Base-by-base conservation (phyloP, 805 yeast species). In the Ogataea methylovora region DNA sequence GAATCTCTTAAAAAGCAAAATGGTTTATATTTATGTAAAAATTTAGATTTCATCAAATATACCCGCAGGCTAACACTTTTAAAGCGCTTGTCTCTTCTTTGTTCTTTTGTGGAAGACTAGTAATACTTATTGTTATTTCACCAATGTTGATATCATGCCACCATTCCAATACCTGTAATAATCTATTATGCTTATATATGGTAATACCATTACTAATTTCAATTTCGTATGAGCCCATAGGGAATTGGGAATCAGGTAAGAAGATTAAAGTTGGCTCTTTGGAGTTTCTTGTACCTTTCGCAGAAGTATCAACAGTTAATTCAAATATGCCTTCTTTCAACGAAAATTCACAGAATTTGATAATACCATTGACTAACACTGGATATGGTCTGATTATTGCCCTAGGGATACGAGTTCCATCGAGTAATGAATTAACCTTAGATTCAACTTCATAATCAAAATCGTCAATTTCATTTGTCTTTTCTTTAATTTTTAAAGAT, bases 311-410 rank as follows among this genome's bases (percentile, higher is more conserved):
- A 12, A 87, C 51, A 9, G 67, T 64, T 37, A 85, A 54, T 0
- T 52, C 49, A 51, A 75, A 85, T 20, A 50, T 56, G 15, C 63
- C 61, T 4, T 58, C 52, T 28, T 58, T 56, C 33, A 83, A 44
- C 39, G 83, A 78, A 53, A 87, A 87, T 33, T 68, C 76, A 12
- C 79, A 71, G 14, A 59, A 54, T 5, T 50, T 50, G 11, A 82
- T 67, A 1, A 47, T 46, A 2, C 97, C 97, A 23, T 65, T 66
- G 0, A 80, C 66, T 4, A 79, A 71, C 1, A 77, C 53, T 1
- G 87, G 79, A 42, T 69, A 81, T 2, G 97, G 97, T 30, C 98
- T 67, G 19, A 84, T 59, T 1, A 84, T 72, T 0, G 96, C 86
- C 33, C 71, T 73, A 2, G 73, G 67, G 0, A 92, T 94, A 26